Evolutionary conservation across 2,329 filamentous ascomycete species (phyloP).

Genomic region (Neofusicoccum parvum): DNA sequence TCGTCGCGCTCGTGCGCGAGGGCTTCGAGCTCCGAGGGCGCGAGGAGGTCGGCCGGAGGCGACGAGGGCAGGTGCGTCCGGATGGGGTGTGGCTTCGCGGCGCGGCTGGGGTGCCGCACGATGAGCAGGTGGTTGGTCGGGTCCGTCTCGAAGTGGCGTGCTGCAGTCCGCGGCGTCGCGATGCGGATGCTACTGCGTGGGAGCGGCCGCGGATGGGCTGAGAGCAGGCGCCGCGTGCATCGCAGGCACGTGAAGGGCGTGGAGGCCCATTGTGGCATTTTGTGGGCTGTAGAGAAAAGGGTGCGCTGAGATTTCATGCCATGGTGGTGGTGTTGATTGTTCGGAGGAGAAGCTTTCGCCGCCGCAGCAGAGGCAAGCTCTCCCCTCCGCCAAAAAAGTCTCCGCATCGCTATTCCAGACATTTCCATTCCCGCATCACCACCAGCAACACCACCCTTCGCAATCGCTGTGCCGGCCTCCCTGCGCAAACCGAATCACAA

Average conservation of each 20-base stretch:
- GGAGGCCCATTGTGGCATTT: conserved; percentile 24
- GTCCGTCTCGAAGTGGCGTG: background rate
- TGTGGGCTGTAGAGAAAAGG: background rate
- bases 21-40: background rate
- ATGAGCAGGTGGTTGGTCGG: background rate
- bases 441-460: conserved; percentile 2
- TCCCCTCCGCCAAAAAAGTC: conserved; percentile 17
- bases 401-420: conserved; percentile 28
- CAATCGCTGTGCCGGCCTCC: background rate
- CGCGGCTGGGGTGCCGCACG: background rate
- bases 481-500: conserved; percentile 25
- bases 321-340: conserved; percentile 21
- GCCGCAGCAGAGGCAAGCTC: background rate
- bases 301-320: background rate
- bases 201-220: background rate
- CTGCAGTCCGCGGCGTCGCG: background rate
- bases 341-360: conserved; percentile 21
- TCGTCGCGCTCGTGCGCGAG: background rate
- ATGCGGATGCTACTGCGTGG: background rate
- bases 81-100: background rate
- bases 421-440: conserved; percentile 32
- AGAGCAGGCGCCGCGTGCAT: conserved; percentile 23
- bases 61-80: background rate
- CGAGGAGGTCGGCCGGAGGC: background rate
- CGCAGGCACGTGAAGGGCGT: conserved; percentile 28